Conservation (phyloP, 345 rosid genomes). For the Moricandia arvensis region DNA sequence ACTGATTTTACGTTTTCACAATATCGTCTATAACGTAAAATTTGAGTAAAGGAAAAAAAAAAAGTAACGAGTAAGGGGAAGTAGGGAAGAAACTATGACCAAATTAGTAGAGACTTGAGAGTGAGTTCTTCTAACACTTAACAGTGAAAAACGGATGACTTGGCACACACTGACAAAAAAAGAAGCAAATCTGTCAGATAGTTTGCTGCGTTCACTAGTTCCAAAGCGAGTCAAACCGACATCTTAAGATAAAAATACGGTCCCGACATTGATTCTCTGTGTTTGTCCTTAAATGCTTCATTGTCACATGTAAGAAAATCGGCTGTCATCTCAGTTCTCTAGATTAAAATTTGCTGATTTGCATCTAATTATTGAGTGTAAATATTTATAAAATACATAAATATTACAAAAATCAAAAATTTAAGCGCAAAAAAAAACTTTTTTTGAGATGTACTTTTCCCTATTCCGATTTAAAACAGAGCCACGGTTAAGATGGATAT, state of each 20-base stretch:
- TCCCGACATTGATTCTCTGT: conserved; percentile 38
- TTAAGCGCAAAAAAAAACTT: neutral
- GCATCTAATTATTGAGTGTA: neutral
- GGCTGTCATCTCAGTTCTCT: conserved; percentile 15
- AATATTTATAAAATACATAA: neutral
- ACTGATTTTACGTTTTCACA: neutral
- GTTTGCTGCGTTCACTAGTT: conserved; percentile 15
- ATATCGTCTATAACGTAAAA: neutral
- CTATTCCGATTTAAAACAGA: neutral
- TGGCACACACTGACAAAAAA: conserved; percentile 29
- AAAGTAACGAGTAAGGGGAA: neutral
- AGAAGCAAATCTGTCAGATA: conserved; percentile 14
- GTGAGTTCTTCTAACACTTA: neutral
- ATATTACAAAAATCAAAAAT: neutral
- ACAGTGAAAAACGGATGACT: conserved; percentile 13
- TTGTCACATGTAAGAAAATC: conserved; percentile 5
- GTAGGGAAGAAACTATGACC: conserved; percentile 3
- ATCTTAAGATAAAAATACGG: conserved; percentile 18
- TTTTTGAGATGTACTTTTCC: neutral
- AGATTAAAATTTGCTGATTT: neutral
- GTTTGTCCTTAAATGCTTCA: conserved; percentile 16
- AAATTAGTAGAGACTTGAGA: conserved; percentile 17
- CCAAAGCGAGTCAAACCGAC: conserved; percentile 26
- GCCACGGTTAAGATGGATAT: neutral
- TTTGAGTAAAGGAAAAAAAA: neutral